Evolutionary conservation across 2,329 filamentous ascomycete genomes (phyloP), one percentile per base, ranked within the genome.

Genomic region (Reticulascus tulasneorum): DNA sequence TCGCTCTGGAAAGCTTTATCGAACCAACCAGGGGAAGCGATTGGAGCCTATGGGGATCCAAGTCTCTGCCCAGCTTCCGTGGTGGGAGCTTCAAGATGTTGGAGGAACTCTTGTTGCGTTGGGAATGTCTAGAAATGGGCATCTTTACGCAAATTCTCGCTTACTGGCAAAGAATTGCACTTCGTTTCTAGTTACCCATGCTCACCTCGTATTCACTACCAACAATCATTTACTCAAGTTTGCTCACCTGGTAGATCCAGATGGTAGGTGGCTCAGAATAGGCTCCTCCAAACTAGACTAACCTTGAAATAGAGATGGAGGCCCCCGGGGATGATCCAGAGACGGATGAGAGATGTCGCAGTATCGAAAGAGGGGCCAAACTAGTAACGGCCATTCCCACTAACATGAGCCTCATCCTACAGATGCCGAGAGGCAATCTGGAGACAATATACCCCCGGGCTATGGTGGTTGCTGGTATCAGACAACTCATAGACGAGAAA

Each of bases 341-440:
- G 57, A 84, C 76, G 20, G 93, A 97, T 49, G 93, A 98, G 60
- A 73, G 93, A 53, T 97, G 91, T 58, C 78, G 93, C 47, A 94
- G 80, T 49, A 85, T 98, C 37, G 93, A 98, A 60, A 80, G 93
- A 46, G 93, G 93, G 12, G 88, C 86, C 4, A 82, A 80, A 31
- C 73, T 98, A 11, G 81, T 98, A 16, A 93, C 87, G 1, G 88
- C 89, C 19, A 90, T 95, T 60, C 91, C 93, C 2, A 86, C 87
- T 4, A 84, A 80, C 25, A 93, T 94, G 63, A 85, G 81, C 35
- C 69, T 98, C 8, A 78, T 94, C 1, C 69, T 98, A 4, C 93
- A 98, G 58, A 96, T 96, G 86, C 93, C 93, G 2, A 77, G 93
- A 51, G 93, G 93, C 15, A 98, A 98, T 49, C 66, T 97, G 2